Percentiles rank a stretch among this genome's conserved stretches.
These are phyloP conservation scores for Wickerhamiella domercqiae DNA, from an alignment of 805 yeast species.

Conservation along the genomic window DNA sequence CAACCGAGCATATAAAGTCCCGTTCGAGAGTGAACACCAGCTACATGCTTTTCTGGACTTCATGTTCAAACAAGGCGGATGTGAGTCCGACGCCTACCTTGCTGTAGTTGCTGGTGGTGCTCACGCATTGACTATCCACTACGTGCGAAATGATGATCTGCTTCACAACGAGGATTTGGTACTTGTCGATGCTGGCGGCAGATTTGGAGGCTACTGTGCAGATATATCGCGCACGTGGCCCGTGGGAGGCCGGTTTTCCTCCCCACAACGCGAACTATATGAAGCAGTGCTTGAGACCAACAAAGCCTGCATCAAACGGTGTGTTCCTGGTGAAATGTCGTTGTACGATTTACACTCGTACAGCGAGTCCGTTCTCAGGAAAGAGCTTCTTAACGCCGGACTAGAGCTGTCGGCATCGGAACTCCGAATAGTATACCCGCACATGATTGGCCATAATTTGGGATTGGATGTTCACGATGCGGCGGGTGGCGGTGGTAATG, in stretches of 20 bases:
- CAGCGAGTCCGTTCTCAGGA: slow-evolving; percentile 43
- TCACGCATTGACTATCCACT: slow-evolving; percentile 83
- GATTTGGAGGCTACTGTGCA: slow-evolving; percentile 83
- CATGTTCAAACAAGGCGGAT: slow-evolving; percentile 71
- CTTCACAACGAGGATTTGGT: slow-evolving; percentile 67
- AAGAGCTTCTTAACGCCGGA: slow-evolving; percentile 61
- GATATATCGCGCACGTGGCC: slow-evolving; percentile 98
- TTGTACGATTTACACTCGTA: slow-evolving; percentile 61
- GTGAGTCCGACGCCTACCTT: slow-evolving; percentile 76
- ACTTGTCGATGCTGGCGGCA: slow-evolving; percentile 89
- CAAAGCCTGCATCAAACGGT: slow-evolving; percentile 55
- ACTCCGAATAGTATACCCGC: slow-evolving; percentile 56
- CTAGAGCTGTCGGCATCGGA: slow-evolving; percentile 27
- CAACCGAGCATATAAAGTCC: slow-evolving; percentile 56
- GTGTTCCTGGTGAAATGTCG: slow-evolving; percentile 39
- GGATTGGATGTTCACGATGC: slow-evolving; percentile 61
- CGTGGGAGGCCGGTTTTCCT: slow-evolving; percentile 52
- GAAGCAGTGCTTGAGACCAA: slow-evolving; percentile 79
- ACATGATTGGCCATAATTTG: slow-evolving; percentile 86
- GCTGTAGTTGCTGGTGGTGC: slow-evolving; percentile 95
- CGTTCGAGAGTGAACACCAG: slow-evolving; percentile 56
- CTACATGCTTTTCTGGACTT: slow-evolving; percentile 70
- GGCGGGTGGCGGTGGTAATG: slow-evolving; percentile 20
- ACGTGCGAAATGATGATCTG: slow-evolving; percentile 79
- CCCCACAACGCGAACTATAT: slow-evolving; percentile 72